These are phyloP conservation scores for Coniella lustricola DNA, from an alignment of 2,329 filamentous ascomycete species.

Conservation along the genomic window DNA sequence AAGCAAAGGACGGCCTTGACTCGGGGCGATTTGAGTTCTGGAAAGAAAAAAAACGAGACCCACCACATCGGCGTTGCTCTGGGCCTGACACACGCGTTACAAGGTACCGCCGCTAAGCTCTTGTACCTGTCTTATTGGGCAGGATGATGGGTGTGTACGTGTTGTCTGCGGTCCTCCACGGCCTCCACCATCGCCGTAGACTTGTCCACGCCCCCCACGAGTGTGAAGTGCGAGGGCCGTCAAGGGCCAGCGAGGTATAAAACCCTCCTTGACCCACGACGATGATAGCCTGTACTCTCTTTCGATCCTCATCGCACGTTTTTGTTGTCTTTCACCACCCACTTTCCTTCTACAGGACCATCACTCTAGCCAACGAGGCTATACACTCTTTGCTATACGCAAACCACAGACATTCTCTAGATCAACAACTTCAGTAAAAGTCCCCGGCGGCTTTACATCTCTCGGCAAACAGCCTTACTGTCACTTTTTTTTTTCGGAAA, in stretches of 20 bases:
- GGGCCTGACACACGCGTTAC: too few species aligned
- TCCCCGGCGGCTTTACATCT: slow-evolving; percentile 14
- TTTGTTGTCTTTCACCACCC: slow-evolving; percentile 13
- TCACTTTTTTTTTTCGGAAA: background rate
- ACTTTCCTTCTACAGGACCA: slow-evolving; percentile 5
- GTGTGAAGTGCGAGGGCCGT: background rate
- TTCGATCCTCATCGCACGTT: background rate
- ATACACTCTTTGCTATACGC: slow-evolving; percentile 13
- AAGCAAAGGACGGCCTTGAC: slow-evolving; percentile 10
- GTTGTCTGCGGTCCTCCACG: background rate
- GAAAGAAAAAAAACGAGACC: too few species aligned
- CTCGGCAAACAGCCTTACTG: slow-evolving; percentile 7
- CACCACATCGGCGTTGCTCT: too few species aligned
- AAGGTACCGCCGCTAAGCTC: too few species aligned
- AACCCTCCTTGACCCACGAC: slow-evolving; percentile 8
- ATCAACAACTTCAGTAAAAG: background rate
- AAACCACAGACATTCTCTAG: slow-evolving; percentile 1
- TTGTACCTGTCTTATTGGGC: too few species aligned
- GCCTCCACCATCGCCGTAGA: background rate
- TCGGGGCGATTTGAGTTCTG: background rate
- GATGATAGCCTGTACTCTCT: background rate
- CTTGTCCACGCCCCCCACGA: too few species aligned
- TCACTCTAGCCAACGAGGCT: slow-evolving; percentile 12
- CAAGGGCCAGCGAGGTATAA: slow-evolving; percentile 9
- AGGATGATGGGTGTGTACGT: background rate